Evolutionary conservation across 2,329 filamentous ascomycete species (phyloP).

Genomic region (Cladosporium phlei): DNA sequence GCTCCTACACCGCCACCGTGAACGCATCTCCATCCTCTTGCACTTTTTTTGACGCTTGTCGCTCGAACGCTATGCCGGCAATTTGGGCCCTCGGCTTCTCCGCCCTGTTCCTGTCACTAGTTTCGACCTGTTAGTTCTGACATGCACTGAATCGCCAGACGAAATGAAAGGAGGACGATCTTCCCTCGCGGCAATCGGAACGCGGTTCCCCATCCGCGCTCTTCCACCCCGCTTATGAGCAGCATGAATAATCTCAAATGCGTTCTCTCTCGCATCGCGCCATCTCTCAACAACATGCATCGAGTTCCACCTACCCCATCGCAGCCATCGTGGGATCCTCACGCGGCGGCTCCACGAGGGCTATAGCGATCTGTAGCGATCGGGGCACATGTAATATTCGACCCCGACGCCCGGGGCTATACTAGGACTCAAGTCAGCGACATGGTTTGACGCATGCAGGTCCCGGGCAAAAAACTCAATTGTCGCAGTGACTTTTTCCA

Average conservation of each 20-base stretch:
- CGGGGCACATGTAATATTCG: conserved; percentile 7
- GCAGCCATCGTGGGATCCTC: not conserved
- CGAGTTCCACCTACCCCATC: not conserved
- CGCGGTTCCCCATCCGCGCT: conserved; percentile 5
- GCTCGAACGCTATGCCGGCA: too few relatives aligned
- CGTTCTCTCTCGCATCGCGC: not conserved
- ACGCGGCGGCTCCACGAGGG: not conserved
- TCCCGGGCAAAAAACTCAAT: conserved; percentile 4
- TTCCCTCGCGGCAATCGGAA: conserved; percentile 6
- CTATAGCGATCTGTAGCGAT: conserved; percentile 10
- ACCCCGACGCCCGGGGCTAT: conserved; percentile 4
- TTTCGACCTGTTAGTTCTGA: not conserved
- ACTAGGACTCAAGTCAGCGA: too few relatives aligned
- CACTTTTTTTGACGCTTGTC: too few relatives aligned
- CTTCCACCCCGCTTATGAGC: not conserved
- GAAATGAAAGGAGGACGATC: too few relatives aligned
- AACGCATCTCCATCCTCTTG: too few relatives aligned
- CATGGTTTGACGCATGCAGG: not conserved
- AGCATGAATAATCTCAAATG: not conserved
- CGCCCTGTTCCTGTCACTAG: conserved; percentile 1
- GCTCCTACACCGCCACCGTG: conserved; percentile 8
- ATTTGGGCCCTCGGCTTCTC: not conserved
- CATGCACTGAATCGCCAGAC: too few relatives aligned
- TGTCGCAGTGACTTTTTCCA: not conserved
- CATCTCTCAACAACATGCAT: not conserved